phyloP scores from a whole-genome alignment of 768 basidiomycete species.

The Lentinus tigrinus region DNA sequence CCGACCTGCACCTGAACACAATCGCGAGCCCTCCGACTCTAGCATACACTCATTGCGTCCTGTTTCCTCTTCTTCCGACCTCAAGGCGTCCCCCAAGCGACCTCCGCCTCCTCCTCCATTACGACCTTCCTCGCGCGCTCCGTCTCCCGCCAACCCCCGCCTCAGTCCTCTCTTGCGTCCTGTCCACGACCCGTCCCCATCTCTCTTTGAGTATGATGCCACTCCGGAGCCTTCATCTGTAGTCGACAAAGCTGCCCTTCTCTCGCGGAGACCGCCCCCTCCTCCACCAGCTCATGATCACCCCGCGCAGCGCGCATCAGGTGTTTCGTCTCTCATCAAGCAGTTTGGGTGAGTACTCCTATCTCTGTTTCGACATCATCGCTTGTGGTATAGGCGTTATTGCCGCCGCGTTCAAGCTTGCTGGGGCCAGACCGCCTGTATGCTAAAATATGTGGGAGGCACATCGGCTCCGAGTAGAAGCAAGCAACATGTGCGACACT shows the following conservation, averaged over 20 bases:
- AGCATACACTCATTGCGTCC: slow-evolving; percentile 38
- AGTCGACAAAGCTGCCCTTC: slow-evolving; percentile 2
- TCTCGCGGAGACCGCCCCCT: slow-evolving; percentile 16
- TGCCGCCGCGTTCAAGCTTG: not conserved
- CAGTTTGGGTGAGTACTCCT: slow-evolving; percentile 48
- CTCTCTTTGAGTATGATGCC: not conserved
- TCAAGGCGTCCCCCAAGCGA: slow-evolving; percentile 39
- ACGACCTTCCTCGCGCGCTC: slow-evolving; percentile 30
- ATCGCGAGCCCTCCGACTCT: slow-evolving; percentile 25
- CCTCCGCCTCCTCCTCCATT: slow-evolving; percentile 59
- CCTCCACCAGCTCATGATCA: slow-evolving; percentile 14
- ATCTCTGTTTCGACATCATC: not conserved
- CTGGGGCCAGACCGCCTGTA: not conserved
- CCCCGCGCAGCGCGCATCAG: slow-evolving; percentile 2
- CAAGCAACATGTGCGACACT: no score
- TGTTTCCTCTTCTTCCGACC: slow-evolving; percentile 55
- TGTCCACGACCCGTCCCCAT: slow-evolving; percentile 33
- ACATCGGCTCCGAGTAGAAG: no score
- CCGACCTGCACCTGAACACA: slow-evolving; percentile 37
- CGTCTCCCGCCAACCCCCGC: slow-evolving; percentile 42
- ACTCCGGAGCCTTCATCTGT: not conserved
- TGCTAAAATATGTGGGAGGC: not conserved
- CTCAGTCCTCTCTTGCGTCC: slow-evolving; percentile 53
- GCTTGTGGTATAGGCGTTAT: not conserved
- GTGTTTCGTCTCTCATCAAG: slow-evolving; percentile 43